Evolutionary conservation across 2,329 filamentous ascomycete species (phyloP), one percentile per base, ranked within the genome.

Genomic region (Scytalidium sp.): DNA sequence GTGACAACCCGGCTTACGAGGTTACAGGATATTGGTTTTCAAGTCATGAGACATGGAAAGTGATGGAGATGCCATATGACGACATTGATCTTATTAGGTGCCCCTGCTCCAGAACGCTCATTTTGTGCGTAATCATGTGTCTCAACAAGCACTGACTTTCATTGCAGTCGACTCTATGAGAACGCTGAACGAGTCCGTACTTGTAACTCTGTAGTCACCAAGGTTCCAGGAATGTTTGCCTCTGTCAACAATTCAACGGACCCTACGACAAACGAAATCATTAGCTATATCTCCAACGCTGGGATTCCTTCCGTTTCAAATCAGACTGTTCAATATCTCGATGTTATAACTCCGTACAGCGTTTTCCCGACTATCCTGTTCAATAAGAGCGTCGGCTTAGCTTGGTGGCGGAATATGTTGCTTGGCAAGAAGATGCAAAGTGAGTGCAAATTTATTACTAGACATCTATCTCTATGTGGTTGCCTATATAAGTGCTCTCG

Each of bases 391-490:
- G 65, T 72, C 3, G 70, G 70, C 0, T 55, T 73, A 21, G 70
- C 67, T 3, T 74, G 70, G 70, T 72, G 69, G 70, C 65, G 63
- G 43, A 72, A 71, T 45, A 73, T 72, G 69, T 61, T 66, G 2
- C 47, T 62, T 4, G 70, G 60, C 2, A 72, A 70, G 58, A 72
- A 71, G 58, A 73, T 73, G 70, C 71, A 74, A 47, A 73, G 69
- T 70, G 51, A 54, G 62, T 53, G 36, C 20, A 20, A 19, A 3
- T 21, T 25, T 21, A 20, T 46, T 11, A 20, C 10, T 29, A 7
- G 5, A 19, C 19, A n/a, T n/a, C n/a, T n/a, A n/a, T n/a, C n/a
- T n/a, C n/a, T n/a, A n/a, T n/a, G n/a, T n/a, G n/a, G n/a, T n/a
- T n/a, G n/a, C n/a, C n/a, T n/a, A n/a, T n/a, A n/a, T n/a, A 50